Conservation (phyloP, 169 alveolate species). For the Eimeria acervulina region DNA sequence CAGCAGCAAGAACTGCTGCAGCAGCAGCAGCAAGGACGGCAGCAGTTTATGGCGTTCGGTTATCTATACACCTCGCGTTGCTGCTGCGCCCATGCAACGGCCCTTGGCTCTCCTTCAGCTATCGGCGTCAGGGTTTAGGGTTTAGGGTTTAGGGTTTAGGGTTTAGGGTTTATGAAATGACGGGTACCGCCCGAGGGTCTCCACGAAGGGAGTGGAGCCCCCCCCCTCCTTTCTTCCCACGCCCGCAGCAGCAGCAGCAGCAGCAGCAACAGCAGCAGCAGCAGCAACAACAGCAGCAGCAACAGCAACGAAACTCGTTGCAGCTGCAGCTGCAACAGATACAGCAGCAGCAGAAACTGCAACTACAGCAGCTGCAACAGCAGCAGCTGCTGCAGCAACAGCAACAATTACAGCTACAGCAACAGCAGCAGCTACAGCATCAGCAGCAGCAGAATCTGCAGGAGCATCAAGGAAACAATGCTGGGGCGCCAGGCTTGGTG, state of each 20-base stretch:
- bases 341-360: neutral
- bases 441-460: too few species aligned
- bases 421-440: neutral
- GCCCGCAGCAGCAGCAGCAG: constrained; percentile 9
- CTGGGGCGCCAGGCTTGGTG: neutral
- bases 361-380: too few species aligned
- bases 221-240: neutral
- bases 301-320: neutral
- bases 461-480: neutral
- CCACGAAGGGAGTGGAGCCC: constrained; percentile 20
- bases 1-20: neutral
- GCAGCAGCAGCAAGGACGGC: neutral
- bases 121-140: neutral
- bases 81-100: neutral
- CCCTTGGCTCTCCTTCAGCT: neutral
- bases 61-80: neutral
- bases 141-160: constrained; percentile 28
- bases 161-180: constrained; percentile 9
- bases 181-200: neutral
- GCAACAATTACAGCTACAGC: too few species aligned
- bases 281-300: neutral
- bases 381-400: too few species aligned
- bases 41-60: neutral
- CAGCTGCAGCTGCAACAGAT: neutral
- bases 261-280: neutral